phyloP scores from a whole-genome alignment of 192 early-diverging fungal genomes.

The Backusella macrospora region DNA sequence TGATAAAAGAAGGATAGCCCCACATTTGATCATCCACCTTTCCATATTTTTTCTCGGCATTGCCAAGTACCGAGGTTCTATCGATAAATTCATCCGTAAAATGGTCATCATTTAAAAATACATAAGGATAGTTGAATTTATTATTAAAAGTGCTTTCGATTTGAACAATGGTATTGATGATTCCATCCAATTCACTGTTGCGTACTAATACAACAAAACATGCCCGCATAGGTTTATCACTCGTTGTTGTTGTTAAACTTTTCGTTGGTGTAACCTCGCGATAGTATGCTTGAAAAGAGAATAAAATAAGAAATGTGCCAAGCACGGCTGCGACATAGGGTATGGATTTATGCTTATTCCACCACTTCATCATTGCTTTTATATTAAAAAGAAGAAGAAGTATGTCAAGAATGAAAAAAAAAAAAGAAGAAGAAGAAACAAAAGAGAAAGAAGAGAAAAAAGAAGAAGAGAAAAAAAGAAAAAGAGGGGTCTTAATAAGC shows the following conservation, averaged over 20 bases:
- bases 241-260: neutral
- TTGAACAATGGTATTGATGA: constrained; percentile 60
- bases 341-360: neutral
- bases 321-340: neutral
- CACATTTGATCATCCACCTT: constrained; percentile 64
- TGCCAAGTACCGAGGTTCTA: constrained; percentile 53
- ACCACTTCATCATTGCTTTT: neutral
- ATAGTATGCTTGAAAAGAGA: constrained; percentile 3
- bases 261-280: too few relatives aligned
- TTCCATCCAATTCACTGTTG: constrained; percentile 67
- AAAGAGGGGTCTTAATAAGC: neutral
- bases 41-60: constrained; percentile 63
- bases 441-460: neutral
- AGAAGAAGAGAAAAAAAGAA: neutral
- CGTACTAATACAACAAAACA: constrained; percentile 64
- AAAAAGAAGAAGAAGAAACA: neutral
- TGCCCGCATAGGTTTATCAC: constrained; percentile 31
- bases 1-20: constrained; percentile 80
- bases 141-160: constrained; percentile 81
- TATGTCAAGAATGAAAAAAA: neutral
- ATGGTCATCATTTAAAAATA: constrained; percentile 82
- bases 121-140: constrained; percentile 84
- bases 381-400: neutral
- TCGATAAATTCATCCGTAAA: constrained; percentile 74
- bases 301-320: constrained; percentile 5